Evolutionary conservation across 371 early-diverging fungal genomes (phyloP).

Genomic region (Nematocida major): DNA sequence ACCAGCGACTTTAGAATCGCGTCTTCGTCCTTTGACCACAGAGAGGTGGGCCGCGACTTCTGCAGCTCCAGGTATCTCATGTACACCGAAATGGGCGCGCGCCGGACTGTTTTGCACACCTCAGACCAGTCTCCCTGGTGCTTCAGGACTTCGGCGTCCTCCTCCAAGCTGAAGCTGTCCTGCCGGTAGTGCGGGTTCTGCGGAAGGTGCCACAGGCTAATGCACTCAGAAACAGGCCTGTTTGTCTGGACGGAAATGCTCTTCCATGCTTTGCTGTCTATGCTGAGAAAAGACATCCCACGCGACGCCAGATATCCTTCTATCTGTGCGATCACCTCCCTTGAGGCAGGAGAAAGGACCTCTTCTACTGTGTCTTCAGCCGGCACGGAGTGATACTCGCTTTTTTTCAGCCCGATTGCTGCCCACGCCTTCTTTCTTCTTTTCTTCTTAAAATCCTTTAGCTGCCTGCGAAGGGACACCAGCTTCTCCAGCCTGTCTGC

Average conservation of each 20-base stretch:
- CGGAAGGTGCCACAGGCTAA: conserved; percentile 31
- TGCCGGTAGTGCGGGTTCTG: conserved; percentile 6
- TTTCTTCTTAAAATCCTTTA: background rate
- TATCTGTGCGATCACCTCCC: background rate
- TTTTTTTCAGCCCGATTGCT: background rate
- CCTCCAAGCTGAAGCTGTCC: background rate
- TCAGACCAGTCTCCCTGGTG: conserved; percentile 39
- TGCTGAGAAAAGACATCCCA: background rate
- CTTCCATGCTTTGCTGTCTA: background rate
- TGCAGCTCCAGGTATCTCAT: conserved; percentile 26
- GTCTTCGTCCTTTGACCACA: conserved; percentile 76
- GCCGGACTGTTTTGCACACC: conserved; percentile 7
- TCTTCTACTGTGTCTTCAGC: background rate
- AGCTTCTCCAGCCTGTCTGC: conserved; percentile 29
- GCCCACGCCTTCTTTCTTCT: background rate
- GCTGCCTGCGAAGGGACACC: conserved; percentile 14
- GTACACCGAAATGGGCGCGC: conserved; percentile 39
- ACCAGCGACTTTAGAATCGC: conserved; percentile 72
- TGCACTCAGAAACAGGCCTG: conserved; percentile 8
- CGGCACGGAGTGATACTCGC: background rate
- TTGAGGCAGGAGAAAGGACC: background rate
- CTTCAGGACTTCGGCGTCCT: conserved; percentile 20
- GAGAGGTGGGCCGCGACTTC: conserved; percentile 62
- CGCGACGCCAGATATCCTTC: background rate
- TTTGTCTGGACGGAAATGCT: background rate